phyloP scores from a whole-genome alignment of 257 asterid genomes.

The Schizonepeta tenuifolia region DNA sequence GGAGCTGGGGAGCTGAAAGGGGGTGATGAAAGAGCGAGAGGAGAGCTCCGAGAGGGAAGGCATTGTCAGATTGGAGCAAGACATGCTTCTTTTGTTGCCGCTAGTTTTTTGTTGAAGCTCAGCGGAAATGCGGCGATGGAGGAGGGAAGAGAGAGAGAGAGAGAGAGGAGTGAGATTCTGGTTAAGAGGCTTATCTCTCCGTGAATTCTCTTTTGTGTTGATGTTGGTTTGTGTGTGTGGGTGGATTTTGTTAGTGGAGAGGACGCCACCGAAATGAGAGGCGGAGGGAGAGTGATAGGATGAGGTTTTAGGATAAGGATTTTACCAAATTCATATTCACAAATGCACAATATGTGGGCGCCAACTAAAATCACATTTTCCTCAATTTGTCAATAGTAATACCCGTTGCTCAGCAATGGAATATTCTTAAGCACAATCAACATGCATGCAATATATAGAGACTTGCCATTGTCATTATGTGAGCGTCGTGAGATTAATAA shows the following conservation, averaged over 20 bases:
- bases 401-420: not conserved
- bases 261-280: conserved; percentile 56
- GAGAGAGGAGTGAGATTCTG: conserved; percentile 29
- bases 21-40: conserved; percentile 67
- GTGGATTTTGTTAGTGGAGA: conserved; percentile 40
- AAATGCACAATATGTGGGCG: not conserved
- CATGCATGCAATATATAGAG: not conserved
- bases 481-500: not conserved
- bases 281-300: conserved; percentile 68
- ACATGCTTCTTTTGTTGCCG: conserved; percentile 44
- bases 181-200: conserved; percentile 41
- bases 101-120: conserved; percentile 27
- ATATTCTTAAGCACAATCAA: not conserved
- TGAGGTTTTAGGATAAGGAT: conserved; percentile 86
- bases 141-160: conserved; percentile 28
- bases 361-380: not conserved
- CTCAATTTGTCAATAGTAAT: not conserved
- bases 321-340: conserved; percentile 29
- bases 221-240: conserved; percentile 46
- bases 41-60: conserved; percentile 72
- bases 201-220: conserved; percentile 31
- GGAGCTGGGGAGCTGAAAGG: conserved; percentile 58
- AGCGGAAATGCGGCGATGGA: conserved; percentile 39
- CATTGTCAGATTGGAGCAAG: conserved; percentile 85
- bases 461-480: not conserved